A percentile compares a stretch with the other conserved stretches of the same genome.
phyloP scores from a whole-genome alignment of 768 basidiomycete genomes.

The Russula griseocarnosa region DNA sequence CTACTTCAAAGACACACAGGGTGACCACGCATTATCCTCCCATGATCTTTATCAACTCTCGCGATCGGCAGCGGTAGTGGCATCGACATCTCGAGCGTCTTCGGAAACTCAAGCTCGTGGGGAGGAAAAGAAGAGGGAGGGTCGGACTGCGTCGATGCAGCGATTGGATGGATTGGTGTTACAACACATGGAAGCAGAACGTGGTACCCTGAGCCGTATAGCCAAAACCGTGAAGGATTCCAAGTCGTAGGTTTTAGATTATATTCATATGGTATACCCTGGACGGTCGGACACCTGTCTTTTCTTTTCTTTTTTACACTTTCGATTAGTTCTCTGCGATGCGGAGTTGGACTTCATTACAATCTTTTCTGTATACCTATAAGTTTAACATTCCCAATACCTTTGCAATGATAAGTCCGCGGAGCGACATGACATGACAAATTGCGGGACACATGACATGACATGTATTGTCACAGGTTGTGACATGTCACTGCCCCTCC shows the following conservation, averaged over 20 bases:
- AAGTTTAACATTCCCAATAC: slow-evolving; percentile 2
- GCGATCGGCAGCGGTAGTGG: slow-evolving; percentile 17
- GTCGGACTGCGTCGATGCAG: slow-evolving; percentile 54
- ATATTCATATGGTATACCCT: slow-evolving; percentile 22
- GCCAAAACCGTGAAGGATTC: slow-evolving; percentile 41
- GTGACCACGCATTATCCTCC: slow-evolving; percentile 23
- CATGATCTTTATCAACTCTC: slow-evolving; percentile 21
- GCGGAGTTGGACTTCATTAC: slow-evolving; percentile 18
- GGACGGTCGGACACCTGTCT: slow-evolving; percentile 10
- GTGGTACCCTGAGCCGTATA: slow-evolving; percentile 74
- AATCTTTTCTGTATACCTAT: slow-evolving; percentile 21
- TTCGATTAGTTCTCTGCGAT: slow-evolving; percentile 8
- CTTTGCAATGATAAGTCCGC: background rate
- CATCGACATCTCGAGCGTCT: slow-evolving; percentile 11
- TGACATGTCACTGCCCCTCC: slow-evolving; percentile 18
- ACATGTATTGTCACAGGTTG: background rate
- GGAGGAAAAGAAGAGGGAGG: slow-evolving; percentile 34
- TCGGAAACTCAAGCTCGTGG: slow-evolving; percentile 17
- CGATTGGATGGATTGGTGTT: slow-evolving; percentile 75
- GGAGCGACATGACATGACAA: background rate
- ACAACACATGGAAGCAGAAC: slow-evolving; percentile 80
- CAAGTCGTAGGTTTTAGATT: slow-evolving; percentile 20
- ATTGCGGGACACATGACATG: background rate
- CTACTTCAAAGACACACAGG: slow-evolving; percentile 25
- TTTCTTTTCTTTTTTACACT: background rate